Evolutionary conservation across 78 protist genomes (phyloP).

Genomic region (Dictyostelium intermedium): DNA sequence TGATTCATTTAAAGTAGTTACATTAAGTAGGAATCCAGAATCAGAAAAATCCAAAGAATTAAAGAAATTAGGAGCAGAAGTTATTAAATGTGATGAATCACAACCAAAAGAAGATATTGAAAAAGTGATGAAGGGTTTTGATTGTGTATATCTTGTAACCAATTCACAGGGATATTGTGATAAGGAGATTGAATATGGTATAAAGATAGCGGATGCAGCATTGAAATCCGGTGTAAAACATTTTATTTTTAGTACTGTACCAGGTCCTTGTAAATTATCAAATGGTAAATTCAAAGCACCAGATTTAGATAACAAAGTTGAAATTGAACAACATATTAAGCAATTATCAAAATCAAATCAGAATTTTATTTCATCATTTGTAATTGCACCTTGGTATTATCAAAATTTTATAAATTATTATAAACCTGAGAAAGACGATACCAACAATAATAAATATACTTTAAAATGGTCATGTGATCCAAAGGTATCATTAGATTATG

Average conservation of each 20-base stretch:
- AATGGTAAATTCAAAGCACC: not conserved
- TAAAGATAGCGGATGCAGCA: conserved; percentile 11
- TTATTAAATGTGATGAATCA: not conserved
- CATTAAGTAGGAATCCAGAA: not conserved
- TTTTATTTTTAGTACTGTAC: not conserved
- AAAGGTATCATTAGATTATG: not conserved
- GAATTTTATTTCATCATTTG: not conserved
- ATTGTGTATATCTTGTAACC: not conserved
- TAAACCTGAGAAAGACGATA: not conserved
- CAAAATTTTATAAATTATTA: not conserved
- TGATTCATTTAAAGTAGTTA: not conserved
- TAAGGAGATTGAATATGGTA: conserved; percentile 8
- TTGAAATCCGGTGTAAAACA: conserved; percentile 6
- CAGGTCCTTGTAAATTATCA: not conserved
- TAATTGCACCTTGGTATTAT: not conserved
- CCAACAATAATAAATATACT: not conserved
- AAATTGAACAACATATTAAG: not conserved
- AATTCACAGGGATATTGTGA: not conserved
- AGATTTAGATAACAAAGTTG: conserved; percentile 17
- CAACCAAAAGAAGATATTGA: not conserved
- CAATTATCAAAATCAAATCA: not conserved
- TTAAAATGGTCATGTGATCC: not conserved
- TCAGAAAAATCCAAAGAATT: not conserved
- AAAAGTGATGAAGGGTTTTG: not conserved
- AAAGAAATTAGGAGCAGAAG: not conserved